phyloP scores from a whole-genome alignment of 2,329 filamentous ascomycete species.

The Aureobasidium sp. region DNA sequence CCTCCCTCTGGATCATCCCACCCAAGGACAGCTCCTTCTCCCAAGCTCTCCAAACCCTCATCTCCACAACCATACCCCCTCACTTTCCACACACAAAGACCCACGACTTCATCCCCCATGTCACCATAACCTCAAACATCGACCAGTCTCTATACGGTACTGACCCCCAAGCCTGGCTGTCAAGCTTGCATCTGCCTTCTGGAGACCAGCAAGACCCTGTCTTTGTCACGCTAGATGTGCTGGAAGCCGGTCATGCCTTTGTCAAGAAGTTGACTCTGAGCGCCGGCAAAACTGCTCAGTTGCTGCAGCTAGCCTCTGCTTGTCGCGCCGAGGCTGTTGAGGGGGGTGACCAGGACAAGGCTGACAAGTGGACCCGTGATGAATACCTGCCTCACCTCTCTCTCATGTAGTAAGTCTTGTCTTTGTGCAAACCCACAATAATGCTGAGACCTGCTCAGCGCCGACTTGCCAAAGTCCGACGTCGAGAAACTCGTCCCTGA shows the following conservation, averaged over 20 bases:
- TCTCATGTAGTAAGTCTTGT: conserved; percentile 34
- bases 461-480: conserved; percentile 17
- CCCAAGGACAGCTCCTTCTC: conserved; percentile 29
- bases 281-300: conserved; percentile 26
- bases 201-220: conserved; percentile 17
- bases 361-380: conserved; percentile 28
- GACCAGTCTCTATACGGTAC: conserved; percentile 21
- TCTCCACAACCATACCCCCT: conserved; percentile 27
- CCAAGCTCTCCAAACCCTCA: conserved; percentile 28
- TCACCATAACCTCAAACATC: conserved; percentile 37
- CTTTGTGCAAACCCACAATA: not conserved
- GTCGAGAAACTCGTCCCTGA: conserved; percentile 21
- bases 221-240: conserved; percentile 23
- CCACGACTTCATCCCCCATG: conserved; percentile 34
- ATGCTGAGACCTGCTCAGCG: conserved; percentile 16
- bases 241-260: conserved; percentile 32
- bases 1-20: conserved; percentile 39
- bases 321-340: conserved; percentile 27
- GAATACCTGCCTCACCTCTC: conserved; percentile 35
- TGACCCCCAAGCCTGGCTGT: conserved; percentile 32
- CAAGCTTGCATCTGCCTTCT: conserved; percentile 25
- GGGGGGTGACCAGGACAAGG: conserved; percentile 22
- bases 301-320: conserved; percentile 26
- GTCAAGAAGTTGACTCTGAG: conserved; percentile 34
- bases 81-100: conserved; percentile 27